These are phyloP conservation scores for Clavulina sp. DNA, from an alignment of 768 basidiomycete genomes.

Conservation along the genomic window DNA sequence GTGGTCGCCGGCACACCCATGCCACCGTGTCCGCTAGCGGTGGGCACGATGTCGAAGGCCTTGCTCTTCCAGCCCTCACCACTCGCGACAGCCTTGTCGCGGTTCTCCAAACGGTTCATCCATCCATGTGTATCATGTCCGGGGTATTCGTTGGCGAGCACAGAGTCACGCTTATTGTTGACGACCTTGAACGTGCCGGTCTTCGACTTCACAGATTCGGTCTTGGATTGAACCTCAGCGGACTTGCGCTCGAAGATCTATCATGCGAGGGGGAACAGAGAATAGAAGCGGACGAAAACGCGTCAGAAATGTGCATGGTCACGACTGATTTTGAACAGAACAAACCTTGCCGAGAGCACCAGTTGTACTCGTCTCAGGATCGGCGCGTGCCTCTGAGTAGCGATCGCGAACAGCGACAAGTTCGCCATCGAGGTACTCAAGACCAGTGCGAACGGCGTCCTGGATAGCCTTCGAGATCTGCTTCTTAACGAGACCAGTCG, in stretches of 20 bases:
- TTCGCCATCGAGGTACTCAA: conserved; percentile 82
- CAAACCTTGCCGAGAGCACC: conserved; percentile 45
- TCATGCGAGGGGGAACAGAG: not conserved
- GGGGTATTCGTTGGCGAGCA: too few species aligned
- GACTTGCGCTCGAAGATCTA: conserved; percentile 47
- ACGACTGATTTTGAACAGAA: conserved; percentile 6
- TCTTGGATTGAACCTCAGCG: conserved; percentile 24
- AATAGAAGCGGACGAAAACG: not conserved
- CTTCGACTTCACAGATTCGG: conserved; percentile 26
- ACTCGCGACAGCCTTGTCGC: too few species aligned
- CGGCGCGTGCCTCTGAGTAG: conserved; percentile 43
- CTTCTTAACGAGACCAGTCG: conserved; percentile 67
- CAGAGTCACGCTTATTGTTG: too few species aligned
- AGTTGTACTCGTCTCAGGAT: conserved; percentile 25
- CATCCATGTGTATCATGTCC: too few species aligned
- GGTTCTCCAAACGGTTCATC: too few species aligned
- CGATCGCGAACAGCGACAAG: conserved; percentile 72
- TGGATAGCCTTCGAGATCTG: conserved; percentile 44
- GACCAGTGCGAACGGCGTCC: conserved; percentile 55
- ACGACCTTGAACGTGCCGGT: conserved; percentile 69
- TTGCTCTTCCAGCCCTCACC: too few species aligned
- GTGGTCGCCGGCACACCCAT: too few species aligned
- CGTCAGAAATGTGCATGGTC: not conserved
- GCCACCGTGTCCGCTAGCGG: too few species aligned
- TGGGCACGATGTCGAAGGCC: too few species aligned